Evolutionary conservation across 139 green algal genomes (phyloP).

Genomic region (Chlorella sp.): DNA sequence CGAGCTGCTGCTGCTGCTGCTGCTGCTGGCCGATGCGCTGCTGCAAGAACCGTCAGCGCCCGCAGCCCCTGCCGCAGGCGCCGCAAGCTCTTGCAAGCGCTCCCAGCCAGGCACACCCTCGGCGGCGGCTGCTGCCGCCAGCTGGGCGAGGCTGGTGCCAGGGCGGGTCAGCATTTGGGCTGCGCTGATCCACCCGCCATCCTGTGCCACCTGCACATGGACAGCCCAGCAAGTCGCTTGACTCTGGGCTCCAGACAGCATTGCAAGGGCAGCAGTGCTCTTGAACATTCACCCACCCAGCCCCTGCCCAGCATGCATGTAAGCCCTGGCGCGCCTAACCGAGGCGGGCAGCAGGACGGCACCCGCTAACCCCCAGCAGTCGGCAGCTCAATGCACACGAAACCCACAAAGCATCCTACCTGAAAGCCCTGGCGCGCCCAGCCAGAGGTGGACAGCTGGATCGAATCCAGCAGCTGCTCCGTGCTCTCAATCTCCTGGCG

Average conservation of each 20-base stretch:
- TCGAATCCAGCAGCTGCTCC: conserved; percentile 25
- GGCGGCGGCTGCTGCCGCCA: conserved; percentile 18
- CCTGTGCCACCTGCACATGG: conserved; percentile 12
- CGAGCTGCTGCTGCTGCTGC: background rate
- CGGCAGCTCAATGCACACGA: no score
- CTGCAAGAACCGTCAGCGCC: background rate
- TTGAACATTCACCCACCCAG: no score
- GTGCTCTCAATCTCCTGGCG: background rate
- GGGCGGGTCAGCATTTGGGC: conserved; percentile 50
- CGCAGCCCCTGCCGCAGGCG: background rate
- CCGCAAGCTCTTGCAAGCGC: conserved; percentile 14
- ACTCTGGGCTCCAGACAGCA: no score
- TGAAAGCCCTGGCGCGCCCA: conserved; percentile 50
- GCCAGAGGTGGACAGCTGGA: conserved; percentile 30
- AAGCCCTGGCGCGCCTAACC: no score
- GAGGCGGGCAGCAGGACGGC: no score
- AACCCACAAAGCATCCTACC: no score
- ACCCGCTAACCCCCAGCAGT: no score
- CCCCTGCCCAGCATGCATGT: no score
- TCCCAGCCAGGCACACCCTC: conserved; percentile 12
- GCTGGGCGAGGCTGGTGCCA: conserved; percentile 18
- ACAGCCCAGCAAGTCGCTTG: no score
- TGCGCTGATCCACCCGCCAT: conserved; percentile 40
- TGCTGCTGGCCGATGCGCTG: background rate
- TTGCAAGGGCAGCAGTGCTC: no score